Evolutionary conservation across 495 filamentous ascomycete species (phyloP).

Genomic region (Chlorociboria aeruginascens): DNA sequence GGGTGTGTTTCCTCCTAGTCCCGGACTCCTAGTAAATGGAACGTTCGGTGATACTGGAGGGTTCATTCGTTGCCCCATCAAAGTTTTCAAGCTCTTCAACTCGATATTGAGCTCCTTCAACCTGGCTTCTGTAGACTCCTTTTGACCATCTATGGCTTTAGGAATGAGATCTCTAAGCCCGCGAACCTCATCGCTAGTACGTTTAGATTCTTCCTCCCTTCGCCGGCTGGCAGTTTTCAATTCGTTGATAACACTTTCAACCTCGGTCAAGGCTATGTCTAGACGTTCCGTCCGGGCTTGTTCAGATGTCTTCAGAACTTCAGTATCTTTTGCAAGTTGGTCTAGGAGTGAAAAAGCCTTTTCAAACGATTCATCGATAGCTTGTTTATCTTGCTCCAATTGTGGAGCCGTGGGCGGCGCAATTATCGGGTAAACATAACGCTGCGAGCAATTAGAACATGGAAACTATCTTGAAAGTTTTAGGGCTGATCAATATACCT

Average conservation of each 20-base stretch:
- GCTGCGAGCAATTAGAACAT: conserved; percentile 33
- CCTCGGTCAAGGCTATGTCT: conserved; percentile 68
- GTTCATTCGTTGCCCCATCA: conserved; percentile 72
- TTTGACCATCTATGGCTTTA: conserved; percentile 74
- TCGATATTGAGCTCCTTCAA: conserved; percentile 79
- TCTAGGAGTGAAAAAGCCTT: conserved; percentile 86
- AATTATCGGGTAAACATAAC: conserved; percentile 84
- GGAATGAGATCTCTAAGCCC: conserved; percentile 74
- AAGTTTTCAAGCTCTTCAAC: conserved; percentile 81
- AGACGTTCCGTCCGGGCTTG: conserved; percentile 72
- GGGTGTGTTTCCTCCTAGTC: conserved; percentile 2
- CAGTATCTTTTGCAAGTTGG: conserved; percentile 81
- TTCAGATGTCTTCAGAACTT: conserved; percentile 74
- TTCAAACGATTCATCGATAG: conserved; percentile 83
- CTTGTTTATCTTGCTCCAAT: conserved; percentile 81
- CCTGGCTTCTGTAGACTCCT: conserved; percentile 66
- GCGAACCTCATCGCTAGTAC: conserved; percentile 77
- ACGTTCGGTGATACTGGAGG: conserved; percentile 25
- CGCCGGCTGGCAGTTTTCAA: conserved; percentile 67
- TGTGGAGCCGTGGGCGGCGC: conserved; percentile 88
- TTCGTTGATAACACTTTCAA: conserved; percentile 70
- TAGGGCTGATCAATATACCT: conserved; percentile 35
- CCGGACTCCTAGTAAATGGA: conserved; percentile 5
- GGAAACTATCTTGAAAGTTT: background rate
- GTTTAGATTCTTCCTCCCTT: conserved; percentile 73